These are phyloP conservation scores for Pyrenophora graminea DNA, from an alignment of 2,329 filamentous ascomycete species.

Conservation along the genomic window DNA sequence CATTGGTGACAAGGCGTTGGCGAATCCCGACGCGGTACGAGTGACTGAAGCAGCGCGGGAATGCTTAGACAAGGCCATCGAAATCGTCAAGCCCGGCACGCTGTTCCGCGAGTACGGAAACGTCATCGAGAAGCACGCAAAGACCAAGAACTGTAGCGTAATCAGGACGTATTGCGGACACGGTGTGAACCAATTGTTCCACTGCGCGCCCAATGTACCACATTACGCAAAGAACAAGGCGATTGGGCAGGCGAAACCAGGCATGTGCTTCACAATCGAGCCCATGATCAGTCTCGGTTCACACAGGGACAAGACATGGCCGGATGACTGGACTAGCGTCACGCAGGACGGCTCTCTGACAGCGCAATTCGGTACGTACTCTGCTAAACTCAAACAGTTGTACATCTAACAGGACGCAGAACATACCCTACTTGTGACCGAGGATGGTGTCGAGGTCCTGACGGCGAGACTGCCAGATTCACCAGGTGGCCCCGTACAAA, in stretches of 20 bases:
- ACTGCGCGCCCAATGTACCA: slow-evolving; percentile 89
- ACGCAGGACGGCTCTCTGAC: slow-evolving; percentile 88
- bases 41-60: slow-evolving; percentile 90
- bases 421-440: slow-evolving; percentile 82
- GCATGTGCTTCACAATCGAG: slow-evolving; percentile 99
- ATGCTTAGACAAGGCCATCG: slow-evolving; percentile 87
- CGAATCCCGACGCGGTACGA: slow-evolving; percentile 82
- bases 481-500: slow-evolving; percentile 72
- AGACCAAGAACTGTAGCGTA: slow-evolving; percentile 81
- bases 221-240: slow-evolving; percentile 99
- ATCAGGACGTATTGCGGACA: slow-evolving; percentile 97
- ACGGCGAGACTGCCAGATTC: slow-evolving; percentile 74
- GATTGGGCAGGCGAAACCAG: slow-evolving; percentile 87
- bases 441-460: slow-evolving; percentile 78
- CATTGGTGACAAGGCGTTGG: slow-evolving; percentile 82
- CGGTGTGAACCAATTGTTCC: slow-evolving; percentile 91
- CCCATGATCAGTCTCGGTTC: slow-evolving; percentile 96
- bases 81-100: slow-evolving; percentile 88
- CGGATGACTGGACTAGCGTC: slow-evolving; percentile 97
- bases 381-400: background rate
- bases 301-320: slow-evolving; percentile 93
- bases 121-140: slow-evolving; percentile 93
- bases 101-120: slow-evolving; percentile 93
- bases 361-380: slow-evolving; percentile 80
- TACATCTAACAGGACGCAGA: slow-evolving; percentile 54